Base-by-base conservation (phyloP, 2,329 filamentous ascomycete species). In the Pezicula radicicola region DNA sequence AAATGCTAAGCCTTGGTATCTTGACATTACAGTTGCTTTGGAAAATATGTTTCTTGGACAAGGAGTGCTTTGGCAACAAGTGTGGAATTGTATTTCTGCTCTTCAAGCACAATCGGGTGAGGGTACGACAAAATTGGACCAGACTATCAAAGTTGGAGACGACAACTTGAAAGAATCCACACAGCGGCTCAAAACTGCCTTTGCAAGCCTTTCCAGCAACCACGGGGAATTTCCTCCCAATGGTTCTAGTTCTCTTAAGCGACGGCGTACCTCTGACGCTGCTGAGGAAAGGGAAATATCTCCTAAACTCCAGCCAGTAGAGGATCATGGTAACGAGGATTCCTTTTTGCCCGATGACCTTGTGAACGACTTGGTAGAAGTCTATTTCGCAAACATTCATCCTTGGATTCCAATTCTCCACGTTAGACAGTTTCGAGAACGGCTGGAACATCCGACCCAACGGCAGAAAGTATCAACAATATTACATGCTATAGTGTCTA, bases 401-500 rank as follows among this genome's bases (percentile, higher is more conserved):
- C 66, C 63, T 18, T 69, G 66, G 66, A 68, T 67, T 35, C 67
- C 67, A 0, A 63, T 69, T 12, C 55, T 69, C 8, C 66, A 69
- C 46, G 59, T 65, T 2, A 52, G 49, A 5, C 56, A 56, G 27
- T 69, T 69, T 40, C 64, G 66, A 3, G 55, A 61, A 40, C 55
- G 58, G 9, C 57, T 69, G 48, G 42, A 48, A 30, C 45, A 54
- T 43, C 49, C 55, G 1, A 19, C 35, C 10, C 48, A 60, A 12
- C 55, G 61, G 7, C 42, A 52, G 10, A 54, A 57, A 9, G 42
- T 62, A 6, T 51, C 50, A 1, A 55, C 57, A 1, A 59, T 66
- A 27, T 63, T 68, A n/a, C 54, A 65, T 49, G 53, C 61, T 30
- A 57, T 70, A 33, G 46, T 59, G 43, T 57, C 61, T 30, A 16